These are phyloP conservation scores for Cantharellus cinnabarinus DNA, from an alignment of 768 basidiomycete genomes.

Conservation along the genomic window DNA sequence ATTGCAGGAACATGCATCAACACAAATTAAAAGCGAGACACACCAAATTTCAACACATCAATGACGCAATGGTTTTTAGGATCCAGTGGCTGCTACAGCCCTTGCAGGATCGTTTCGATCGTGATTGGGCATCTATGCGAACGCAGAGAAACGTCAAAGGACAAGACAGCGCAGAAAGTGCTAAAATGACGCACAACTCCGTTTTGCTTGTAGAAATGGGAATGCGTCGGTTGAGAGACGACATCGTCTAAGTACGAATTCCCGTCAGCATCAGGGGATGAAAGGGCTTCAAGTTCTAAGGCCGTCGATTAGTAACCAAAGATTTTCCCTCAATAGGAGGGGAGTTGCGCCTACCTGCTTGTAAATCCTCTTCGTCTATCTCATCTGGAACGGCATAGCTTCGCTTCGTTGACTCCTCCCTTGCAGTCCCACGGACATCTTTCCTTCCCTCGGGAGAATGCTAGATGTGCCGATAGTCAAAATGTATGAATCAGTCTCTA, in stretches of 20 bases:
- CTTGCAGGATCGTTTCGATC: too few relatives aligned
- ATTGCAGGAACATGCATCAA: too few relatives aligned
- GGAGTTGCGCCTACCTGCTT: constrained; percentile 46
- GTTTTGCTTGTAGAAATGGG: background rate
- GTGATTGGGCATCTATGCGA: too few relatives aligned
- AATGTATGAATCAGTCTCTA: background rate
- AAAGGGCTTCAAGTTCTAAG: background rate
- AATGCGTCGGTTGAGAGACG: background rate
- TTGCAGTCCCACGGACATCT: constrained; percentile 38
- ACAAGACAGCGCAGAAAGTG: background rate
- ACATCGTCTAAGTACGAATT: background rate
- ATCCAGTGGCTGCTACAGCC: too few relatives aligned
- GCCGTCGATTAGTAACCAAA: too few relatives aligned
- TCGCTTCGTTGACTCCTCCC: constrained; percentile 63
- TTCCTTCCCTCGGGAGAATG: constrained; percentile 91
- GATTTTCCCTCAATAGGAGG: background rate
- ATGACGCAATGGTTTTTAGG: too few relatives aligned
- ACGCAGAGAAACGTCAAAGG: background rate
- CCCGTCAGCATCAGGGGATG: background rate
- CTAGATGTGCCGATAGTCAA: constrained; percentile 75
- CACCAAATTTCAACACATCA: too few relatives aligned
- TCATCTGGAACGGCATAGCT: constrained; percentile 96
- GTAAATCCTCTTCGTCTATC: constrained; percentile 89
- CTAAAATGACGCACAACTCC: background rate
- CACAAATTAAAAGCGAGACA: too few relatives aligned